A percentile compares a stretch with the other conserved stretches of the same genome.
phyloP scores from a whole-genome alignment of 345 rosid genomes.

The Pugionium cornutum region DNA sequence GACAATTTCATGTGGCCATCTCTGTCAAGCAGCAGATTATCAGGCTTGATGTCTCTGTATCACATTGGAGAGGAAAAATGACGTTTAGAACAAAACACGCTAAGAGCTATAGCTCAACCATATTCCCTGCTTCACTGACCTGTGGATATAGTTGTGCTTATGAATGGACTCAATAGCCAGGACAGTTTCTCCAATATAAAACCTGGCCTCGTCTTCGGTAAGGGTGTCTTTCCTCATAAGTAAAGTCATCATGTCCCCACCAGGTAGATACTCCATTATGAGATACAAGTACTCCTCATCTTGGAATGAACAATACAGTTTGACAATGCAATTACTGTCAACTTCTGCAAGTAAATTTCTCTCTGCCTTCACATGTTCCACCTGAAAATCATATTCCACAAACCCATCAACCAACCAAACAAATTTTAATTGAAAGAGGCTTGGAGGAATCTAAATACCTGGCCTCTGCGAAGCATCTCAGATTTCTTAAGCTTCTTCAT shows the following conservation, averaged over 20 bases:
- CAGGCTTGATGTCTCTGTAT: constrained; percentile 97
- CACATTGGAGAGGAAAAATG: constrained; percentile 13
- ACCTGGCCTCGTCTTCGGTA: constrained; percentile 91
- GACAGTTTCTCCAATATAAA: constrained; percentile 96
- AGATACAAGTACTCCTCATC: constrained; percentile 92
- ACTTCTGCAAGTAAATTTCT: constrained; percentile 98
- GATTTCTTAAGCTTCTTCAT: constrained; percentile 98
- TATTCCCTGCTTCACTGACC: constrained; percentile 49
- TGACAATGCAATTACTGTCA: constrained; percentile 96
- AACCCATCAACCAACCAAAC: constrained; percentile 27
- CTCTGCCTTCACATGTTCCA: constrained; percentile 98
- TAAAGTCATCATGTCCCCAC: constrained; percentile 99
- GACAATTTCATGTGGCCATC: constrained; percentile 94
- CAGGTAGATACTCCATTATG: constrained; percentile 98
- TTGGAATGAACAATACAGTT: constrained; percentile 93
- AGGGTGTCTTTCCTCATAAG: constrained; percentile 95
- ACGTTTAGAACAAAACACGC: constrained; percentile 1
- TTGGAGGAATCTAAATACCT: constrained; percentile 48
- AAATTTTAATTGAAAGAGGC: background rate
- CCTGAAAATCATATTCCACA: constrained; percentile 52
- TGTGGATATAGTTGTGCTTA: constrained; percentile 94
- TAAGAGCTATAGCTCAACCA: background rate
- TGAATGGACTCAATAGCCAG: constrained; percentile 97
- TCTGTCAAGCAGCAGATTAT: constrained; percentile 92
- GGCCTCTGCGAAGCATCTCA: constrained; percentile 99